Evolutionary conservation across 1,284 basidiomycete species (phyloP).

Genomic region (Heterobasidion irregulare): DNA sequence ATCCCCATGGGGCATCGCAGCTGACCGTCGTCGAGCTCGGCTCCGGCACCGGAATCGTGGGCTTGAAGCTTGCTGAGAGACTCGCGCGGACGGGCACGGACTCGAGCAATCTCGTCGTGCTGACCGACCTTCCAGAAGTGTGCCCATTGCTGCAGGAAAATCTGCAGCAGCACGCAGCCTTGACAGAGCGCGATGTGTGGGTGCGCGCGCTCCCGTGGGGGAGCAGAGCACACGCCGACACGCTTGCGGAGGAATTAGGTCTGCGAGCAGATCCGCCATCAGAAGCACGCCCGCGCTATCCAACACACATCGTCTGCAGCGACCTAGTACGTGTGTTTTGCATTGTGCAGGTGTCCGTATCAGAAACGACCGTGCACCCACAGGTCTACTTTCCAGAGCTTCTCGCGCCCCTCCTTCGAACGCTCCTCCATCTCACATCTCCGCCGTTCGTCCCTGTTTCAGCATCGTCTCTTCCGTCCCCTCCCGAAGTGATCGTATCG

Average conservation of each 20-base stretch:
- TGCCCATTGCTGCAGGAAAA: conserved; percentile 53
- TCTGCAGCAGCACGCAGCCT: conserved; percentile 23
- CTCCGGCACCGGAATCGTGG: conserved; percentile 62
- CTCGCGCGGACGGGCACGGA: conserved; percentile 8
- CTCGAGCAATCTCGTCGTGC: conserved; percentile 34
- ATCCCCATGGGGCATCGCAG: background rate
- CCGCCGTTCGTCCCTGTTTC: conserved; percentile 26
- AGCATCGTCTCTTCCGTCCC: background rate
- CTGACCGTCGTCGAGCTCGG: conserved; percentile 54
- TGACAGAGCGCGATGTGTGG: conserved; percentile 10
- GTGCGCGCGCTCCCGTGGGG: conserved; percentile 68
- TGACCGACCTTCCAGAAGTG: conserved; percentile 68
- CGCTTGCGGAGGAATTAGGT: conserved; percentile 33
- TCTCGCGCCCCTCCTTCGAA: conserved; percentile 59
- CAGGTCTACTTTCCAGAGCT: conserved; percentile 75
- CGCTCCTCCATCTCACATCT: conserved; percentile 58
- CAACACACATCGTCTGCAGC: conserved; percentile 67
- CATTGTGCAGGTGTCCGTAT: background rate
- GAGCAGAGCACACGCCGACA: conserved; percentile 28
- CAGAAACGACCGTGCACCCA: background rate
- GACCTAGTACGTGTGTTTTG: conserved; percentile 44
- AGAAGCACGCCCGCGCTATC: conserved; percentile 10
- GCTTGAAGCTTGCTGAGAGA: conserved; percentile 34
- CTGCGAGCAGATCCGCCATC: background rate
- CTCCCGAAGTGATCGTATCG: conserved; percentile 41